Evolutionary conservation across 768 basidiomycete genomes (phyloP), one percentile per base, ranked within the genome.

Genomic region (Pholiota conissans): DNA sequence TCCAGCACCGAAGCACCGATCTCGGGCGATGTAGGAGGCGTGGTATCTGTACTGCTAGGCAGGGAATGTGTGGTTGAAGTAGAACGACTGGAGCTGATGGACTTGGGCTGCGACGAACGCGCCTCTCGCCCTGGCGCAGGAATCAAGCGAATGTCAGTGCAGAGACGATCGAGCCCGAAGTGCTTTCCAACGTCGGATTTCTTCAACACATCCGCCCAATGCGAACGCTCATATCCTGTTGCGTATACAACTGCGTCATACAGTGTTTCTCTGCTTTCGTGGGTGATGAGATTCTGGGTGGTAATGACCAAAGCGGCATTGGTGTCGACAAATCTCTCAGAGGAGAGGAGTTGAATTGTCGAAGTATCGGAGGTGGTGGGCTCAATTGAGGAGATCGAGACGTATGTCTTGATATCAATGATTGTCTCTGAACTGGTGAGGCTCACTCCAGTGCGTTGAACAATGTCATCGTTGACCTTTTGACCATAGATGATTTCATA

Each of bases 181-280:
- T 71, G 64, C 56, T 69, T 67, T 24, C 71, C 76, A 55, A 81
- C 60, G 39, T 66, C 67, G 37, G 80, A 79, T 22, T 72, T 58
- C 24, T 73, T 71, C 58, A 82, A 64, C 30, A 82, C 65, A 26
- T 73, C 65, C 46, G 77, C 60, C 81, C 81, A 83, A 0, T 71
- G 69, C n/a, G 74, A 69, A 26, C 81, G 75, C 56, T 81, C 76
- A 63, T 84, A 84, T 11, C 82, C 83, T 10, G 83, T 84, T 2
- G 80, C 82, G 65, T 78, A 82, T 51, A 84, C 65, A 63, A 84
- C 65, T 26, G 67, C 72, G 62, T 84, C 79, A 66, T 83, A 84
- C 24, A 65, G 65, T 32, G 63, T 56, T 46, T 73, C 67, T 11
- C 64, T 60, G 55, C 70, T 62, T 13, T 70, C 64, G 10, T 67